phyloP scores from a whole-genome alignment of 495 filamentous ascomycete genomes.

The Hypoxylon lienhwacheense region DNA sequence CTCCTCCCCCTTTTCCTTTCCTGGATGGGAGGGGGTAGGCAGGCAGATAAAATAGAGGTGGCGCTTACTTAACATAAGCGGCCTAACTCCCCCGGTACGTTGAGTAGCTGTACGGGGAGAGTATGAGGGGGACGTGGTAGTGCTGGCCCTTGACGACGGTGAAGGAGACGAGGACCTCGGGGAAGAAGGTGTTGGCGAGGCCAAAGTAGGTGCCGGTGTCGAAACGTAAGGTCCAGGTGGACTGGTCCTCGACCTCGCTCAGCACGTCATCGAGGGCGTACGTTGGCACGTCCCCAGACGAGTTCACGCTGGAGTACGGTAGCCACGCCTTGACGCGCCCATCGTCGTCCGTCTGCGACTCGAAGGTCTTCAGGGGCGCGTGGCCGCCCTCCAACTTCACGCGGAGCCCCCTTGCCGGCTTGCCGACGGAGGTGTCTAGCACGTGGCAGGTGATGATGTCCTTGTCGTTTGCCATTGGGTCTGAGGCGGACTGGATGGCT shows the following conservation, averaged over 20 bases:
- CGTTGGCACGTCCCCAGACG: slow-evolving; percentile 52
- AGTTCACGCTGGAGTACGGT: slow-evolving; percentile 49
- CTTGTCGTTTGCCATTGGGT: slow-evolving; percentile 42
- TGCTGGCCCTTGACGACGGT: slow-evolving; percentile 71
- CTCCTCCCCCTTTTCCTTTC: background rate
- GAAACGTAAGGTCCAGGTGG: slow-evolving; percentile 72
- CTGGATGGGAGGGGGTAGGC: background rate
- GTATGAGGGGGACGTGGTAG: slow-evolving; percentile 89
- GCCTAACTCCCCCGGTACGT: slow-evolving; percentile 79
- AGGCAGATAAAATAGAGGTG: too few species aligned
- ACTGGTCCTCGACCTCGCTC: slow-evolving; percentile 37
- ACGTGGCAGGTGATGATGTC: slow-evolving; percentile 65
- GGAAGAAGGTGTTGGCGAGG: slow-evolving; percentile 78
- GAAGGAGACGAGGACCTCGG: slow-evolving; percentile 87
- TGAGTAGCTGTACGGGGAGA: slow-evolving; percentile 89
- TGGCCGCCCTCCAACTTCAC: slow-evolving; percentile 73
- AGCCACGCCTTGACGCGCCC: slow-evolving; percentile 83
- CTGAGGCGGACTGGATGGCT: background rate
- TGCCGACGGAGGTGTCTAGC: slow-evolving; percentile 61
- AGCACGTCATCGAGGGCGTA: slow-evolving; percentile 56
- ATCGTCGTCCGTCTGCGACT: slow-evolving; percentile 77
- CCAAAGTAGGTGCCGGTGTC: slow-evolving; percentile 78
- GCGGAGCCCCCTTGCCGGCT: slow-evolving; percentile 74
- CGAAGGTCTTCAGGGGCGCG: slow-evolving; percentile 60
- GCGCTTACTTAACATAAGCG: background rate